Conservation (phyloP, 129 eudicot species). For the Chrysanthemum seticuspe region DNA sequence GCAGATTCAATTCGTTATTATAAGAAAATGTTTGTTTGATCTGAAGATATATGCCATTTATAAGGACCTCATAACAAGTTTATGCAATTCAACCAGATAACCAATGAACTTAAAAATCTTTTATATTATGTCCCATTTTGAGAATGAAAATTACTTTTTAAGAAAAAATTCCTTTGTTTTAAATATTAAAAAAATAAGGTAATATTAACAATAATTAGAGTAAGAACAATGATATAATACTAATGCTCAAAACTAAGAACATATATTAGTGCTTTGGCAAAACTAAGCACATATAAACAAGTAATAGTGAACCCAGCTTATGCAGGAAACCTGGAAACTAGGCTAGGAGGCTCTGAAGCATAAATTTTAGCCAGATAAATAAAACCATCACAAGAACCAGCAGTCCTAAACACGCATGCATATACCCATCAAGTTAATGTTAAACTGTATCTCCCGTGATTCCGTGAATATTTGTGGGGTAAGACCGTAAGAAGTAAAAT, state of each 20-base stretch:
- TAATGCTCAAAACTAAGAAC: background rate
- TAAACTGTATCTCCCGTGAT: background rate
- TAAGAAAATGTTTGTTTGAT: background rate
- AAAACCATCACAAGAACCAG: conserved; percentile 1
- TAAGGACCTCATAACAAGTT: conserved; percentile 16
- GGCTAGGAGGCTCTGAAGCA: background rate
- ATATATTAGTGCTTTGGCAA: background rate
- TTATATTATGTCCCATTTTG: background rate
- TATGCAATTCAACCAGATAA: background rate
- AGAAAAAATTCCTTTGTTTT: background rate
- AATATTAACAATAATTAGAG: background rate
- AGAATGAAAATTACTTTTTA: background rate
- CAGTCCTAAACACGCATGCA: background rate
- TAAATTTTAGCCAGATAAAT: background rate
- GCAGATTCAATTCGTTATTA: background rate
- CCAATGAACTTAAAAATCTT: too few species aligned
- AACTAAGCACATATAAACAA: background rate
- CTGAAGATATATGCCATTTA: background rate
- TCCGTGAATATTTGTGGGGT: background rate
- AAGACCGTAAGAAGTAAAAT: background rate
- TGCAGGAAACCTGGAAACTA: background rate
- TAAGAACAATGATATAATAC: background rate
- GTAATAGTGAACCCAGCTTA: background rate
- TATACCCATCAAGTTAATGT: background rate
- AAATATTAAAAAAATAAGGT: background rate